These are phyloP conservation scores for Boletus mariae DNA, from an alignment of 1,284 basidiomycete species.

Conservation along the genomic window DNA sequence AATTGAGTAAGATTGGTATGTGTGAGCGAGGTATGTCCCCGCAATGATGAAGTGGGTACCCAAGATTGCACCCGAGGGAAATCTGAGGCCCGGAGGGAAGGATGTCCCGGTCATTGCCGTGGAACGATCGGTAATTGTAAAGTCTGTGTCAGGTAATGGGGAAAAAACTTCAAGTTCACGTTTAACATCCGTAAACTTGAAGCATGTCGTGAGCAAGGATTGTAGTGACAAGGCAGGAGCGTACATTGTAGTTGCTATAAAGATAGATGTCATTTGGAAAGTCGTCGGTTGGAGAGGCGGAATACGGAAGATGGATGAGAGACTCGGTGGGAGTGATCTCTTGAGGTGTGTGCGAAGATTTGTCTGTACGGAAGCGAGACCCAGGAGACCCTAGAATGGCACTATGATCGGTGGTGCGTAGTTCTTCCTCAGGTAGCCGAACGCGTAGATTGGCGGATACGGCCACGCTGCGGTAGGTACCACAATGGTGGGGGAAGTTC, in stretches of 20 bases:
- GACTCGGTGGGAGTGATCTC: constrained; percentile 56
- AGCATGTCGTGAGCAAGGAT: constrained; percentile 19
- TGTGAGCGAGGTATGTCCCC: constrained; percentile 87
- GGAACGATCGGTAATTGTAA: constrained; percentile 72
- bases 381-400: constrained; percentile 53
- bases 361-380: constrained; percentile 52
- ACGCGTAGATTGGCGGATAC: constrained; percentile 68
- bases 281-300: constrained; percentile 65
- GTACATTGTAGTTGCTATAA: constrained; percentile 87
- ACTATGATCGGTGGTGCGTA: constrained; percentile 37
- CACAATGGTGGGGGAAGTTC: constrained; percentile 85
- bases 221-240: constrained; percentile 28
- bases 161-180: constrained; percentile 87
- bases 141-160: constrained; percentile 69
- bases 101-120: constrained; percentile 67
- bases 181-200: constrained; percentile 88
- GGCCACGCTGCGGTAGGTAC: constrained; percentile 88
- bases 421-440: constrained; percentile 63
- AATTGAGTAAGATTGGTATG: constrained; percentile 85
- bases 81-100: constrained; percentile 88
- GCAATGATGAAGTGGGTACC: constrained; percentile 86
- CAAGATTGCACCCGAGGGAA: constrained; percentile 87
- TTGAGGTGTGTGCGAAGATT: constrained; percentile 32
- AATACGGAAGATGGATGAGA: constrained; percentile 72
- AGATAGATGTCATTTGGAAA: constrained; percentile 76